Conservation (phyloP, 495 filamentous ascomycete species). For the Hypoxylon fragiforme region DNA sequence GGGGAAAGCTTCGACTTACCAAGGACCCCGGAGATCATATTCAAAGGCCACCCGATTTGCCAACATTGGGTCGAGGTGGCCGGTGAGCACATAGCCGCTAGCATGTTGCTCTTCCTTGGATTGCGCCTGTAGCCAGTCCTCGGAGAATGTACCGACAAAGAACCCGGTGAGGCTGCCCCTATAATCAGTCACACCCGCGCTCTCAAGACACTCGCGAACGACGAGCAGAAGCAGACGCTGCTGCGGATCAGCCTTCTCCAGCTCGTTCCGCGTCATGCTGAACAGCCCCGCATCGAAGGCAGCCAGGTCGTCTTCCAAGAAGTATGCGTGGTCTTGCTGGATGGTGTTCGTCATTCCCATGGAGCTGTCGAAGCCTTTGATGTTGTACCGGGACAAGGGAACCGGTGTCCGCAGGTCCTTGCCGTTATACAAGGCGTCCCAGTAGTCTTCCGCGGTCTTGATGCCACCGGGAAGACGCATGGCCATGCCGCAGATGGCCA, state of each 20-base stretch:
- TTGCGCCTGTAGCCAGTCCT: conserved; percentile 33
- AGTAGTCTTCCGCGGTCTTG: background rate
- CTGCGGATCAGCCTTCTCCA: conserved; percentile 51
- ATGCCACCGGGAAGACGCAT: background rate
- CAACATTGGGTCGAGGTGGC: conserved; percentile 36
- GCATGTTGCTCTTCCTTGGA: conserved; percentile 10
- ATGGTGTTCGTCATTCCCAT: background rate
- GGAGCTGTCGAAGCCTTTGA: background rate
- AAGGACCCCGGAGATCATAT: conserved; percentile 34
- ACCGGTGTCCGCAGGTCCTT: background rate
- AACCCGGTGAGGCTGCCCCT: conserved; percentile 46
- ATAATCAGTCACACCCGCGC: conserved; percentile 48
- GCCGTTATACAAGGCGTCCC: background rate
- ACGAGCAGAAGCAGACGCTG: conserved; percentile 55
- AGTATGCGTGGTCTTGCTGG: background rate
- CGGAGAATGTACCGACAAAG: conserved; percentile 50
- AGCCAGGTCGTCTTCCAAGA: conserved; percentile 12
- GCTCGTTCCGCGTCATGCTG: conserved; percentile 42
- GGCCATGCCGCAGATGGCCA: background rate
- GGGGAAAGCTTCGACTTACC: conserved; percentile 6
- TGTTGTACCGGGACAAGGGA: background rate
- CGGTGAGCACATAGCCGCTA: conserved; percentile 4
- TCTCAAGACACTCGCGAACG: conserved; percentile 46
- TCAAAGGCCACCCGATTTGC: conserved; percentile 38
- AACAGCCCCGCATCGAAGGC: conserved; percentile 40